Conservation (phyloP, 2,329 filamentous ascomycete genomes). For the Talaromyces sp. region DNA sequence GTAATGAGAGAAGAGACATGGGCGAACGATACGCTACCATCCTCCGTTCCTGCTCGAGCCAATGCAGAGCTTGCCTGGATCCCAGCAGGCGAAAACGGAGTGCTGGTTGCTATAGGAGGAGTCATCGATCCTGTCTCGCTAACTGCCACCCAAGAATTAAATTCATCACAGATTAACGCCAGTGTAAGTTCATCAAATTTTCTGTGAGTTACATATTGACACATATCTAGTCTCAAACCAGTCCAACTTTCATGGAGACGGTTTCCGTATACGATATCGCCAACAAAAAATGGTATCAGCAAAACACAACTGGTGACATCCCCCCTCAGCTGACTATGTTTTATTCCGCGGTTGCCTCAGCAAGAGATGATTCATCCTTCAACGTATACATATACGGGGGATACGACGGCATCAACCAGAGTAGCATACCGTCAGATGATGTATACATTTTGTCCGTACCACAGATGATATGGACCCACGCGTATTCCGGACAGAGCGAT, state of each 20-base stretch:
- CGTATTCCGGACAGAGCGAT: slow-evolving; percentile 19
- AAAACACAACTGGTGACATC: slow-evolving; percentile 39
- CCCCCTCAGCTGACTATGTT: slow-evolving; percentile 38
- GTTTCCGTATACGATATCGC: slow-evolving; percentile 39
- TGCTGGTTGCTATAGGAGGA: slow-evolving; percentile 41
- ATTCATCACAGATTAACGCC: slow-evolving; percentile 16
- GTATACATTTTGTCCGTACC: slow-evolving; percentile 36
- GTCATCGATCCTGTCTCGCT: slow-evolving; percentile 27
- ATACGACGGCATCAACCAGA: slow-evolving; percentile 25
- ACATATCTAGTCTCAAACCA: slow-evolving; percentile 20
- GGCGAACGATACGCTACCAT: slow-evolving; percentile 55
- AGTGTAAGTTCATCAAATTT: slow-evolving; percentile 20
- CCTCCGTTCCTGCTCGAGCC: slow-evolving; percentile 53
- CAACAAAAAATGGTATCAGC: slow-evolving; percentile 29
- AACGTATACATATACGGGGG: slow-evolving; percentile 37
- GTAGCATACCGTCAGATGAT: slow-evolving; percentile 27
- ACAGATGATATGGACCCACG: slow-evolving; percentile 34
- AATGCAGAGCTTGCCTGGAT: slow-evolving; percentile 65
- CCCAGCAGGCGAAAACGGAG: slow-evolving; percentile 36
- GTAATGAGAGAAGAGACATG: slow-evolving; percentile 52
- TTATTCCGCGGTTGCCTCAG: slow-evolving; percentile 41
- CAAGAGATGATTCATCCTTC: slow-evolving; percentile 37
- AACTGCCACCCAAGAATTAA: slow-evolving; percentile 13
- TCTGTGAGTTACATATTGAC: neutral
- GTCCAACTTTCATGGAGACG: slow-evolving; percentile 37